Evolutionary conservation across 2,329 filamentous ascomycete species (phyloP), one percentile per base, ranked within the genome.

Genomic region (Pseudonectria buxi): DNA sequence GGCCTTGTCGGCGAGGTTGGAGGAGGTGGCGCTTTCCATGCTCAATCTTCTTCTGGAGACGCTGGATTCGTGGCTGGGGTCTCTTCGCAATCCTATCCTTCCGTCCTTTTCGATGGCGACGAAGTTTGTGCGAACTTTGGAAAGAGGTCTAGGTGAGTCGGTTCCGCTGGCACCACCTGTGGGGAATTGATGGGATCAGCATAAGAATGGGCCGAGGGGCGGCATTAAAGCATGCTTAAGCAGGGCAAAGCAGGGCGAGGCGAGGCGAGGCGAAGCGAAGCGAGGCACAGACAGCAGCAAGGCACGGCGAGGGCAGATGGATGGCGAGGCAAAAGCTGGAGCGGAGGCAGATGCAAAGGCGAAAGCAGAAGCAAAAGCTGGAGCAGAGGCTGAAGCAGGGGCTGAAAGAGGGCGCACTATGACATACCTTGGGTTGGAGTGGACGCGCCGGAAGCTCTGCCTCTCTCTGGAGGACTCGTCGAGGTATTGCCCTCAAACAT

Each of bases 401-500:
- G 11, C 14, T 11, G 16, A 24, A 28, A 6, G n/a, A 33, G n/a
- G 15, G 10, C 14, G 14, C 7, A n/a, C 13, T 9, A 24, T 11
- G 30, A 47, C 54, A 41, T 48, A 54, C 54, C 46, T 48, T 42
- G 45, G 41, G 50, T 47, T 29, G 57, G 51, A 41, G 63, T 61
- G 44, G 57, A 62, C 43, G 62, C 61, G 44, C 71, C 76, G 35
- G 81, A 81, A 39, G 80, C 83, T 59, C 83, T 72, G 42, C 83
- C 83, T 65, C 83, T 72, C 45, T 83, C 81, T 12, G 79, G 77
- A 46, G 78, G 74, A 50, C 74, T 81, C 39, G 69, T 67, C 48
- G 77, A 74, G 57, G 72, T 76, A 62, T 78, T 84, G 57, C 78
- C 77, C 69, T 89, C 84, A 59, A 88, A 88, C 73, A 85, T 86